phyloP scores from a whole-genome alignment of 1,139 yeast genomes.

The Hansenula anomala region DNA sequence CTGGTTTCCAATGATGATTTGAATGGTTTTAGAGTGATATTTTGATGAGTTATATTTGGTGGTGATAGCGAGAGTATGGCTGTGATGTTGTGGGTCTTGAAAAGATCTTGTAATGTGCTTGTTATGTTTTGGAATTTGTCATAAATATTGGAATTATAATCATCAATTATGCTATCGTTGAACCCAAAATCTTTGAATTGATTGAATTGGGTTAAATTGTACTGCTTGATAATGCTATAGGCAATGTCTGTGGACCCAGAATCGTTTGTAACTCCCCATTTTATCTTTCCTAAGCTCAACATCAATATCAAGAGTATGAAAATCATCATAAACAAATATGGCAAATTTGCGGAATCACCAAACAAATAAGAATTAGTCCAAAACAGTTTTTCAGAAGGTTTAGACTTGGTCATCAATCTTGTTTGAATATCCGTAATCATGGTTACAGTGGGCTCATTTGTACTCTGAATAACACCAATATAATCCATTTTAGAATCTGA shows the following conservation, averaged over 20 bases:
- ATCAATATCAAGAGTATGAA: background rate
- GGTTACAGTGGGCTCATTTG: background rate
- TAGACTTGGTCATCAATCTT: background rate
- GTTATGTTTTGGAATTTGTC: too few species aligned
- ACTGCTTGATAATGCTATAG: background rate
- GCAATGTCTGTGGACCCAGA: too few species aligned
- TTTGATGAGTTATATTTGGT: background rate
- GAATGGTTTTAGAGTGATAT: background rate
- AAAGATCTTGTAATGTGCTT: too few species aligned
- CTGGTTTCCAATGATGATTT: background rate
- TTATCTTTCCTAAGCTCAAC: background rate
- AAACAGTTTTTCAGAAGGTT: background rate
- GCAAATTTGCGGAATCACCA: background rate
- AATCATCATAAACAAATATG: background rate
- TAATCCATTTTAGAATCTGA: background rate
- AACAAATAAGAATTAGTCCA: background rate
- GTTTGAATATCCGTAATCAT: background rate
- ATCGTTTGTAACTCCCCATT: too few species aligned
- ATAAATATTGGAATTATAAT: background rate
- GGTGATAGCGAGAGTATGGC: background rate
- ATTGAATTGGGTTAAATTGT: background rate
- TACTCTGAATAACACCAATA: constrained; percentile 2
- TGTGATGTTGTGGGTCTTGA: too few species aligned
- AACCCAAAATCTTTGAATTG: background rate
- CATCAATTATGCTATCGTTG: background rate